These are phyloP conservation scores for Globisporangium polare DNA, from an alignment of 352 stramenopile genomes.

Conservation along the genomic window DNA sequence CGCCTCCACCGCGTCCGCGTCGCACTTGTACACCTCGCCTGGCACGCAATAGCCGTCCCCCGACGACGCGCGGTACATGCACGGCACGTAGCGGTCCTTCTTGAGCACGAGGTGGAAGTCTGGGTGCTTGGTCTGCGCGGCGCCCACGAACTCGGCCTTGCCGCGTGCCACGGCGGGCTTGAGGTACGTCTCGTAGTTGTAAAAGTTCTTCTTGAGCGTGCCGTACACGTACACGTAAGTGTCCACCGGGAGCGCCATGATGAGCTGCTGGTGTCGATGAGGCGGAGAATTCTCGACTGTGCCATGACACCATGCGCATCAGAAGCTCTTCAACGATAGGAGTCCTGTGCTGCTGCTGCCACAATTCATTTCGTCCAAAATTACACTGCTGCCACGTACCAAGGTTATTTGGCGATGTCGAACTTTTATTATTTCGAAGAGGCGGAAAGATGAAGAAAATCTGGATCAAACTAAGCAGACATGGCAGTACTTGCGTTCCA, in stretches of 20 bases:
- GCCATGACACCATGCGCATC: neutral
- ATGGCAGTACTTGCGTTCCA: no score
- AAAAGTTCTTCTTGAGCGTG: slow-evolving; percentile 71
- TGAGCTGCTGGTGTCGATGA: neutral
- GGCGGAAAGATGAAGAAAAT: no score
- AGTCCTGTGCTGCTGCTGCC: neutral
- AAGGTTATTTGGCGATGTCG: no score
- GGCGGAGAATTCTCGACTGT: neutral
- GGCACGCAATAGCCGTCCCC: slow-evolving; percentile 37
- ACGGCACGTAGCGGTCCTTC: slow-evolving; percentile 58
- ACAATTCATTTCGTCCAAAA: neutral
- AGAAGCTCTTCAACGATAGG: slow-evolving; percentile 2
- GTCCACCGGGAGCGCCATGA: slow-evolving; percentile 14
- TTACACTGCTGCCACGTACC: neutral
- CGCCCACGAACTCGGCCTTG: slow-evolving; percentile 50
- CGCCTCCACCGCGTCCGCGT: slow-evolving; percentile 43
- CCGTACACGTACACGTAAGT: slow-evolving; percentile 78
- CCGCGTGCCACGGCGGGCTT: slow-evolving; percentile 34
- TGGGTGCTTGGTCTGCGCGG: slow-evolving; percentile 26
- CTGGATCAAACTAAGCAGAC: no score
- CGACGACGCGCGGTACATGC: slow-evolving; percentile 42
- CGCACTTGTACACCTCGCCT: slow-evolving; percentile 64
- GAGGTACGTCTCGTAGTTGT: slow-evolving; percentile 71
- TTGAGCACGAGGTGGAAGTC: slow-evolving; percentile 66
- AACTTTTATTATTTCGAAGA: no score